Conservation (phyloP, 2,329 filamentous ascomycete genomes). For the Aspergillus neoniger region DNA sequence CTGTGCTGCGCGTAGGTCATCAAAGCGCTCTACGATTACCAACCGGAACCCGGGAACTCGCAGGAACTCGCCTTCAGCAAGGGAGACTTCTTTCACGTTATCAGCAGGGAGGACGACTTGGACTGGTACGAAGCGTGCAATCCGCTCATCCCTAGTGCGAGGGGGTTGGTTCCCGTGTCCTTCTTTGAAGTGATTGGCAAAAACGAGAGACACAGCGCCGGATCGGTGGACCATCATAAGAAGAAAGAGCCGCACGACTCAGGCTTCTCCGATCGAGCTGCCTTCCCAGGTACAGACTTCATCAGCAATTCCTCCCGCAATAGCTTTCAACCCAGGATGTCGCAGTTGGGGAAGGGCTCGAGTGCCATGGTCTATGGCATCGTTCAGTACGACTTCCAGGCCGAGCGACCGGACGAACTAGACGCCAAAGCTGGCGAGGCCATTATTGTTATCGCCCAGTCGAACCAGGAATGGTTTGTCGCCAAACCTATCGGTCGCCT, state of each 20-base stretch:
- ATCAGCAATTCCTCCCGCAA: constrained; percentile 20
- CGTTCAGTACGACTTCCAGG: constrained; percentile 95
- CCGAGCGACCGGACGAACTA: constrained; percentile 91
- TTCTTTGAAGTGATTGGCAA: constrained; percentile 93
- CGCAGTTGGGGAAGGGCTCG: constrained; percentile 53
- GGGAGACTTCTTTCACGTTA: constrained; percentile 97
- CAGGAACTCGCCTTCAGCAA: constrained; percentile 89
- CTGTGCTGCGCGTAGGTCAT: constrained; percentile 69
- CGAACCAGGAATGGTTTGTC: constrained; percentile 98
- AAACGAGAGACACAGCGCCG: constrained; percentile 84
- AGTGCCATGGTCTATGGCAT: constrained; percentile 95
- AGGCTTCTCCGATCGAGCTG: constrained; percentile 70
- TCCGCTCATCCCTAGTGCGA: constrained; percentile 76
- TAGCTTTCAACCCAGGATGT: constrained; percentile 43
- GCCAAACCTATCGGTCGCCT: constrained; percentile 97
- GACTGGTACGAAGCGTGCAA: constrained; percentile 99
- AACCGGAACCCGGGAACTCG: constrained; percentile 64
- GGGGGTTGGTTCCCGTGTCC: constrained; percentile 87
- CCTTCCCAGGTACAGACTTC: constrained; percentile 31
- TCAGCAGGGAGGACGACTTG: constrained; percentile 87
- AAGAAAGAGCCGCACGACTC: constrained; percentile 78
- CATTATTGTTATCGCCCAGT: constrained; percentile 98
- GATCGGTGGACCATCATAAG: constrained; percentile 59
- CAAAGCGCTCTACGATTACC: constrained; percentile 91
- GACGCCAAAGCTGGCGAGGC: constrained; percentile 94